These are phyloP conservation scores for Corymbia citriodora DNA, from an alignment of 441 rosid species.

Conservation along the genomic window DNA sequence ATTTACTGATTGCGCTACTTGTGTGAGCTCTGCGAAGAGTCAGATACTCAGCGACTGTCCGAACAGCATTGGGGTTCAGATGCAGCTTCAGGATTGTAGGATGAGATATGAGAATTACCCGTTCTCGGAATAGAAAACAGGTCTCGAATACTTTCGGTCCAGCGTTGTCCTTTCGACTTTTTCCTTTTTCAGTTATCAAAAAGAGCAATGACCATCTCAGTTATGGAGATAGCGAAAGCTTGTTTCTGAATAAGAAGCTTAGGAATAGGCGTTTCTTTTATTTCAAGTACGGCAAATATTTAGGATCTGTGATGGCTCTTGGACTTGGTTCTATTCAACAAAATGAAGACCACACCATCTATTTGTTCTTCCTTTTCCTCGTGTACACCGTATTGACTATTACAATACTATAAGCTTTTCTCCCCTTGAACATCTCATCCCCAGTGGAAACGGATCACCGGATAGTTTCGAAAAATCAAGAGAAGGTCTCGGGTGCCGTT, in stretches of 20 bases:
- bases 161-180: neutral
- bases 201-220: neutral
- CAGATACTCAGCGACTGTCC: neutral
- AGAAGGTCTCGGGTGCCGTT: no score
- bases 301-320: neutral
- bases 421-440: no score
- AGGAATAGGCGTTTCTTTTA: neutral
- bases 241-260: neutral
- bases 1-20: neutral
- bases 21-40: neutral
- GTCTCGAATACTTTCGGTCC: neutral
- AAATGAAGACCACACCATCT: neutral
- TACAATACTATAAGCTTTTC: neutral
- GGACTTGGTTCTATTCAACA: neutral
- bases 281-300: neutral
- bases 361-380: neutral
- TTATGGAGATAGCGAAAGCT: neutral
- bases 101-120: neutral
- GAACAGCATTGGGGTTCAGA: neutral
- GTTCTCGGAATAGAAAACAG: neutral
- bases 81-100: neutral
- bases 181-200: neutral
- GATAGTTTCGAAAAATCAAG: no score
- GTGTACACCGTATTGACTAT: neutral
- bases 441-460: no score